These are phyloP conservation scores for Colletotrichum euphorbiae DNA, from an alignment of 2,329 filamentous ascomycete genomes.

Conservation along the genomic window DNA sequence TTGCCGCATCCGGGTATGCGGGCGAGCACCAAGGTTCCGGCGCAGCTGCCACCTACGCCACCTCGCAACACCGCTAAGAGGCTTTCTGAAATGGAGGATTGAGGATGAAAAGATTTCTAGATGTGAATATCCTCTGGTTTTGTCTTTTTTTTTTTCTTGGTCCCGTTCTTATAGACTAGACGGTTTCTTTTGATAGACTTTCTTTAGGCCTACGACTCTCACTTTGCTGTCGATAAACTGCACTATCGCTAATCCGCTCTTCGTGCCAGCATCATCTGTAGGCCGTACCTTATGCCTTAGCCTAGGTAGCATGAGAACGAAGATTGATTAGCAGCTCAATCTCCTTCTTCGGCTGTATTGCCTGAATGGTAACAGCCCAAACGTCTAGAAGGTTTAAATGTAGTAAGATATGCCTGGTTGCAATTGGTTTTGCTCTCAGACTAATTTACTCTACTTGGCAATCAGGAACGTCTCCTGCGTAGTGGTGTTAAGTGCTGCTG, in stretches of 20 bases:
- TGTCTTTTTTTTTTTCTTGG: neutral
- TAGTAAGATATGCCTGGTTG: too few relatives aligned
- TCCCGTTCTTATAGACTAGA: neutral
- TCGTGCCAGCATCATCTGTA: neutral
- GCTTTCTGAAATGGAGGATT: neutral
- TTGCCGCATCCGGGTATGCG: constrained; percentile 3
- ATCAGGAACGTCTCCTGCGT: too few relatives aligned
- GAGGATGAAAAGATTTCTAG: too few relatives aligned
- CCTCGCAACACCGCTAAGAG: constrained; percentile 17
- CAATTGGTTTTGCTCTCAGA: too few relatives aligned
- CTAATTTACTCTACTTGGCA: too few relatives aligned
- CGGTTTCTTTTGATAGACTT: neutral
- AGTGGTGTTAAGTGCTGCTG: too few relatives aligned
- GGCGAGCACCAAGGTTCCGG: constrained; percentile 18
- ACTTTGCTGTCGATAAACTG: neutral
- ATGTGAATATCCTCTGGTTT: neutral
- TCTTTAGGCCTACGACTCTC: neutral
- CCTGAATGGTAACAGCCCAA: neutral
- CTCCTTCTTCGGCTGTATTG: neutral
- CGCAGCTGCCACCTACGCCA: constrained; percentile 27
- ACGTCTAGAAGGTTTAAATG: too few relatives aligned
- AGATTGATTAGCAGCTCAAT: neutral
- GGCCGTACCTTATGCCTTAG: neutral
- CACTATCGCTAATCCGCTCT: neutral
- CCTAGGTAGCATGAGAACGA: too few relatives aligned